These are phyloP conservation scores for Alternaria tenuissima DNA, from an alignment of 2,329 filamentous ascomycete species.

Conservation along the genomic window DNA sequence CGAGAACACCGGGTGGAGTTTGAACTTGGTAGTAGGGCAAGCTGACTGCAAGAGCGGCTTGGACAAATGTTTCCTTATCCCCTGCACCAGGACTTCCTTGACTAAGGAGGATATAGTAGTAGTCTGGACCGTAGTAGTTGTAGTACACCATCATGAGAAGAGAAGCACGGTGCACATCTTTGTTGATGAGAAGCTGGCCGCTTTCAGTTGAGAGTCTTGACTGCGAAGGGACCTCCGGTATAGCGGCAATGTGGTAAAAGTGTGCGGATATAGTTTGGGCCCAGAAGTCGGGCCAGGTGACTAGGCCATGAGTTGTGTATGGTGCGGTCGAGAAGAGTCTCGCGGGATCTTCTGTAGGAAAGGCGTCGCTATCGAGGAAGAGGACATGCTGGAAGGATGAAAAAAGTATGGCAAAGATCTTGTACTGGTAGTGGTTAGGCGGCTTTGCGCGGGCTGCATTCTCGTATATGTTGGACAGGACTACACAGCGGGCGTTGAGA, in stretches of 20 bases:
- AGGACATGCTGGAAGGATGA: conserved; percentile 67
- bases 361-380: conserved; percentile 67
- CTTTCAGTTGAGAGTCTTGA: conserved; percentile 56
- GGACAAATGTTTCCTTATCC: conserved; percentile 61
- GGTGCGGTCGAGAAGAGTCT: conserved; percentile 61
- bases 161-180: conserved; percentile 56
- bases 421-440: conserved; percentile 59
- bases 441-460: conserved; percentile 19
- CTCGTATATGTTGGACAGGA: conserved; percentile 39
- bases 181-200: conserved; percentile 60
- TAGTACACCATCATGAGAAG: conserved; percentile 63
- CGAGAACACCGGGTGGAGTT: conserved; percentile 43
- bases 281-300: conserved; percentile 68
- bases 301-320: conserved; percentile 61
- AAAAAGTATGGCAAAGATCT: conserved; percentile 65
- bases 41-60: conserved; percentile 55
- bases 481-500: conserved; percentile 52
- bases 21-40: conserved; percentile 54
- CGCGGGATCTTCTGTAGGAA: conserved; percentile 58
- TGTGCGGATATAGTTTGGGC: conserved; percentile 52
- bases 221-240: conserved; percentile 41
- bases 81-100: conserved; percentile 56
- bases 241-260: conserved; percentile 57
- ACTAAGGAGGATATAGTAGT: conserved; percentile 60
- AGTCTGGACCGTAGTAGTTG: conserved; percentile 62